phyloP scores from a whole-genome alignment of 1,284 basidiomycete species.

The Rhodofomes roseus region DNA sequence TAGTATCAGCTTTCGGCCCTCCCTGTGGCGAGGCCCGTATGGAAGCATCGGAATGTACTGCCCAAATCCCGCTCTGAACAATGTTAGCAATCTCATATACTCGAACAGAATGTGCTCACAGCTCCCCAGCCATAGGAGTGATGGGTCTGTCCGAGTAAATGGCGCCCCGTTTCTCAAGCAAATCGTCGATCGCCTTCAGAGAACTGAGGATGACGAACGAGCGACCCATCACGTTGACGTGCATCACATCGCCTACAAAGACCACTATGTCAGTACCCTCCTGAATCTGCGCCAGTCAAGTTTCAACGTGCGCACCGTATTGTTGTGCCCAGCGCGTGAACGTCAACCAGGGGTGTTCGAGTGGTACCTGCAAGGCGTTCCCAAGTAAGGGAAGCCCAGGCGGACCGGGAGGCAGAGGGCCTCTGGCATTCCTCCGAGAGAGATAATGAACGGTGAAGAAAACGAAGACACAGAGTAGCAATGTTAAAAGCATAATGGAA shows the following conservation, averaged over 20 bases:
- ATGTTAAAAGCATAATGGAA: neutral
- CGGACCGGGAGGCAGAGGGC: slow-evolving; percentile 4
- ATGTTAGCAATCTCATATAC: neutral
- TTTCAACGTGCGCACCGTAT: neutral
- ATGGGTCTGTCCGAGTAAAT: slow-evolving; percentile 5
- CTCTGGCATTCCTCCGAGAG: neutral
- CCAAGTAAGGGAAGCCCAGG: slow-evolving; percentile 1
- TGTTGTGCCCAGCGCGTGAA: neutral
- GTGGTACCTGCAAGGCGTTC: neutral
- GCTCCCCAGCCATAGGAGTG: neutral
- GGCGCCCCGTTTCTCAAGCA: slow-evolving; percentile 2
- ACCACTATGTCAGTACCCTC: no score
- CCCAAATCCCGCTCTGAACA: neutral
- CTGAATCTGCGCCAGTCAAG: no score
- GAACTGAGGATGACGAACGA: slow-evolving; percentile 3
- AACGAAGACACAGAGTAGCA: neutral
- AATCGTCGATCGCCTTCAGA: neutral
- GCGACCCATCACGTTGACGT: neutral
- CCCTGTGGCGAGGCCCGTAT: neutral
- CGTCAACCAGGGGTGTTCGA: neutral
- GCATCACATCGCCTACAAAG: slow-evolving; percentile 1
- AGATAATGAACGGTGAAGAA: no score
- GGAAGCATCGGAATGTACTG: neutral
- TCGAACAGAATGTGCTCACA: neutral
- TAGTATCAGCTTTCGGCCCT: slow-evolving; percentile 3